phyloP scores from a whole-genome alignment of 2,329 filamentous ascomycete species.

The Pyrenophora teres region DNA sequence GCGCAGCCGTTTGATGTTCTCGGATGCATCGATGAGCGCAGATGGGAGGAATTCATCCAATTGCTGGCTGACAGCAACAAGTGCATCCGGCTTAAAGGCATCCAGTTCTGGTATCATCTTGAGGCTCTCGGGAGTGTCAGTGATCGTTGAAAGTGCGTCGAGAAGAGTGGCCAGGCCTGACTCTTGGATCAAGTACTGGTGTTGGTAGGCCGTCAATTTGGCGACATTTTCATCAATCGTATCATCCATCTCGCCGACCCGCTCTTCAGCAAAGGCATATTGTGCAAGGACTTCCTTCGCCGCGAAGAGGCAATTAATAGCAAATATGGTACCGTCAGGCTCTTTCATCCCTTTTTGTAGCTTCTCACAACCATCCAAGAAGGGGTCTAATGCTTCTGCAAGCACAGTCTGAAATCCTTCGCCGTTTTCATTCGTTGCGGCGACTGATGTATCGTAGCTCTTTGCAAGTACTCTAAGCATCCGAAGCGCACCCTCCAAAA shows the following conservation, averaged over 20 bases:
- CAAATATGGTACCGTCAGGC: conserved; percentile 69
- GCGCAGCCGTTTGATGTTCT: conserved; percentile 75
- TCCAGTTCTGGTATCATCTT: conserved; percentile 60
- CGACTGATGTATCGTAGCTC: conserved; percentile 82
- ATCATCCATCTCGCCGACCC: conserved; percentile 61
- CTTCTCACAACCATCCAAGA: conserved; percentile 74
- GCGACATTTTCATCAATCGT: conserved; percentile 60
- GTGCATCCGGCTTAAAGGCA: conserved; percentile 62
- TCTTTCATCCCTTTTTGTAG: conserved; percentile 65
- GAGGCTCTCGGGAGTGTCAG: conserved; percentile 55
- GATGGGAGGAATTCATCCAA: conserved; percentile 92
- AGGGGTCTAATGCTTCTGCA: conserved; percentile 81
- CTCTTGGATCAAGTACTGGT: conserved; percentile 71
- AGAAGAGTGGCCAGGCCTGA: conserved; percentile 75
- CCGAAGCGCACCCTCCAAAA: conserved; percentile 78
- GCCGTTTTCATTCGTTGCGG: conserved; percentile 59
- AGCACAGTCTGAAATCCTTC: conserved; percentile 76
- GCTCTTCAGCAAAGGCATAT: conserved; percentile 67
- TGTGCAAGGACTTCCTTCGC: conserved; percentile 61
- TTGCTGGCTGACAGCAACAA: conserved; percentile 72
- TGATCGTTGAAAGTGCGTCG: conserved; percentile 56
- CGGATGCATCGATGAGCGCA: conserved; percentile 87
- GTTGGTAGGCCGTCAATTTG: conserved; percentile 70
- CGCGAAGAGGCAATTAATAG: conserved; percentile 71
- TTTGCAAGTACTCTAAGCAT: conserved; percentile 79